These are phyloP conservation scores for Petrea volubilis DNA, from an alignment of 257 asterid genomes.

Conservation along the genomic window DNA sequence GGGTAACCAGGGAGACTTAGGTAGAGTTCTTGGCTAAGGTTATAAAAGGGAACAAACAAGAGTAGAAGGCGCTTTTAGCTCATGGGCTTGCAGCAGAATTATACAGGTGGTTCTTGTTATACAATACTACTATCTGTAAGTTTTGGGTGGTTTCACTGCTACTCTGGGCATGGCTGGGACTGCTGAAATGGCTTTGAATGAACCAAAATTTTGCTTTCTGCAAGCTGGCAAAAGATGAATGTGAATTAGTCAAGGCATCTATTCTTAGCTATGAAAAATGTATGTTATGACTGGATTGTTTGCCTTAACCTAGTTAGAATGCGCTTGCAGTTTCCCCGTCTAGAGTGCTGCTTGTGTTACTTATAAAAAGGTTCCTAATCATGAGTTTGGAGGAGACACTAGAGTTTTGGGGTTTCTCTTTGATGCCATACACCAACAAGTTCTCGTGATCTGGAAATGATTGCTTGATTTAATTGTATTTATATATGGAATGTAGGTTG, in stretches of 20 bases:
- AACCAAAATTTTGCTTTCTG: background rate
- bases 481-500: background rate
- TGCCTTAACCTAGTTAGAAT: background rate
- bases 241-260: background rate
- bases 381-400: background rate
- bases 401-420: background rate
- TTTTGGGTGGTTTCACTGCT: background rate
- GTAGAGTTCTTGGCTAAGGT: background rate
- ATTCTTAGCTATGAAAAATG: background rate
- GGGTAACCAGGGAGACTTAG: background rate
- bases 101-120: background rate
- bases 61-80: background rate
- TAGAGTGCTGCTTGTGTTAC: background rate
- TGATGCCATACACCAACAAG: slow-evolving; percentile 6
- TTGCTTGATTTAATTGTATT: background rate
- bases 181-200: background rate
- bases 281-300: background rate
- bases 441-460: background rate
- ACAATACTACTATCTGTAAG: background rate
- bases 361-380: background rate
- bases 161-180: background rate
- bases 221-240: background rate
- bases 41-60: background rate
- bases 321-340: background rate
- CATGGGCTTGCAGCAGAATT: background rate